Conservation (phyloP, 139 green algal species). For the Chlorella sp. region DNA sequence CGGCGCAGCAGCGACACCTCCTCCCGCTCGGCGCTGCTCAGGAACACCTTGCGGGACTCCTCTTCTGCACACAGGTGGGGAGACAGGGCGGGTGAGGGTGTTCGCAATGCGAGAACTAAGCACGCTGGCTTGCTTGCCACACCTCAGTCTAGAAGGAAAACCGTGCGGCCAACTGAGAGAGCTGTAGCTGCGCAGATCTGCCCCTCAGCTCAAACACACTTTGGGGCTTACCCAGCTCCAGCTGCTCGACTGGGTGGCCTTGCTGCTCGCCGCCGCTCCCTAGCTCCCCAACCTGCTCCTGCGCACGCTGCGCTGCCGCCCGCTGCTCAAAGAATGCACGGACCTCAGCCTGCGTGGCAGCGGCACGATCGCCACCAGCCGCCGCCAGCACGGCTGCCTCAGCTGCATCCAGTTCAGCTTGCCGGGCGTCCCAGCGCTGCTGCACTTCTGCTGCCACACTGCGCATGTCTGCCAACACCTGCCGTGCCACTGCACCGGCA, state of each 20-base stretch:
- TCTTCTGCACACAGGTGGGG: constrained; percentile 24
- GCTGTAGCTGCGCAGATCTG: too few relatives aligned
- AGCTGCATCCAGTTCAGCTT: neutral
- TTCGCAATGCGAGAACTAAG: too few relatives aligned
- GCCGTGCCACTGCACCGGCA: constrained; percentile 32
- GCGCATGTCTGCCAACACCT: constrained; percentile 3
- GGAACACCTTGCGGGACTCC: constrained; percentile 31
- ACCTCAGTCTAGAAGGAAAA: too few relatives aligned
- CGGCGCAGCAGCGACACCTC: constrained; percentile 45
- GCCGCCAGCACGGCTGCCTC: constrained; percentile 8
- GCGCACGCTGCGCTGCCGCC: constrained; percentile 2
- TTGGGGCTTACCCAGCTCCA: neutral
- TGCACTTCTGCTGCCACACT: constrained; percentile 10
- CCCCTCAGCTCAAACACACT: too few relatives aligned
- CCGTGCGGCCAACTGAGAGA: too few relatives aligned
- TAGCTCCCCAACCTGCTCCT: neutral
- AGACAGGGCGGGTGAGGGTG: neutral
- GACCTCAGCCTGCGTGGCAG: constrained; percentile 24
- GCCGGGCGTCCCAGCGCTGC: constrained; percentile 3
- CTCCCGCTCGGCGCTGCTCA: constrained; percentile 33
- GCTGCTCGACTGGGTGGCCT: neutral
- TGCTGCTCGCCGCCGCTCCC: neutral
- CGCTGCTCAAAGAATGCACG: constrained; percentile 44
- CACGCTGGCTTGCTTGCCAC: too few relatives aligned
- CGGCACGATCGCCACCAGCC: neutral